phyloP scores from a whole-genome alignment of 2,329 filamentous ascomycete species.

The Alternaria panax region DNA sequence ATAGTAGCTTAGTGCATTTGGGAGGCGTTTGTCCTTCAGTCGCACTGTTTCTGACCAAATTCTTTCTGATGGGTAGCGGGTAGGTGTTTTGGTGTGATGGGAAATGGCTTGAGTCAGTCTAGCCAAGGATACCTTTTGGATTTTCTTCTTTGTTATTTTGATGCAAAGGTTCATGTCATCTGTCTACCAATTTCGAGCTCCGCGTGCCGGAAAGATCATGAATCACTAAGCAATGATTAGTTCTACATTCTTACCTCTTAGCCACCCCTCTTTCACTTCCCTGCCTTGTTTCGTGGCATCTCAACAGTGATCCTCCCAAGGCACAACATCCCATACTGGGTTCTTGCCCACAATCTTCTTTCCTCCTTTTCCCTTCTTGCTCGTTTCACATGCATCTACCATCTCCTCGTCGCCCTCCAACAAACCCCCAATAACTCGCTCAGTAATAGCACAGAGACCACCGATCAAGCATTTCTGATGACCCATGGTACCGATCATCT shows the following conservation, averaged over 20 bases:
- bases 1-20: conserved; percentile 9
- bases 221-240: neutral
- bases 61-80: conserved; percentile 11
- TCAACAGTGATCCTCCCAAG: neutral
- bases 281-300: neutral
- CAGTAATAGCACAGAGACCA: neutral
- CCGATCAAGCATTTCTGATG: conserved; percentile 3
- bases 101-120: conserved; percentile 10
- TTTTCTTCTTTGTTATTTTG: conserved; percentile 7
- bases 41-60: conserved; percentile 6
- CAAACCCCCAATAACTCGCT: neutral
- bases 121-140: conserved; percentile 26
- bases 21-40: conserved; percentile 21
- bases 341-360: neutral
- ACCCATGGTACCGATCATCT: neutral
- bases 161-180: neutral
- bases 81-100: conserved; percentile 27
- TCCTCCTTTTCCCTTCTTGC: neutral
- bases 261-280: neutral
- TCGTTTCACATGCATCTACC: neutral
- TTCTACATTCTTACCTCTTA: neutral
- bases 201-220: neutral
- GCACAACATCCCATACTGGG: conserved; percentile 3
- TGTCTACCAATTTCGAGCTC: neutral
- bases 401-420: neutral